Base-by-base conservation (phyloP, 2,329 filamentous ascomycete genomes). In the Aspergillus glaucus region DNA sequence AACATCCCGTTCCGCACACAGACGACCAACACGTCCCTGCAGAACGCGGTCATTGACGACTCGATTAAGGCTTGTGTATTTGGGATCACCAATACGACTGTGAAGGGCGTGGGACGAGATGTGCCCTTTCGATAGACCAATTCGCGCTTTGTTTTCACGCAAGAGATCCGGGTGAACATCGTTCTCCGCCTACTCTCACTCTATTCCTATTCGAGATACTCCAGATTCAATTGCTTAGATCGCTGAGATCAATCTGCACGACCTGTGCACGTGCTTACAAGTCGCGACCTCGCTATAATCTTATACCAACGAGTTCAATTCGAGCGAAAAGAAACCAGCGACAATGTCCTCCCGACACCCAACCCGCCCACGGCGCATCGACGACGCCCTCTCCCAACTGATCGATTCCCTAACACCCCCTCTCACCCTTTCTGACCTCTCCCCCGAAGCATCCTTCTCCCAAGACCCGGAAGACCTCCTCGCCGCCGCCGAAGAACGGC, bases 301-400 rank as follows among this genome's bases (percentile, higher is more conserved):
- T 7, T 37, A 37, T 37, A 37, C 4, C 6, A 19, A 19, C 37
- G 37, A 21, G 10, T 3, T 19, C 37, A 40, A 22, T 6, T 10
- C 10, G 48, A 48, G 49, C 43, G 44, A 28, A 47, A 50, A 47
- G 46, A 52, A 46, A 49, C 52, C 30, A 44, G 50, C 46, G 50
- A 51, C 36, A 46, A 65, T 64, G 59, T 62, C 68, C 30, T 55
- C 61, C 46, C 62, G 64, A 45, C 63, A 64, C 28, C 52, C 63
- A 45, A 53, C 62, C 47, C 69, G 69, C 50, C 63, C 65, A 44
- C 69, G 69, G 51, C 70, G 70, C 52, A 65, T 72, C 51, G 70
- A 73, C 45, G 70, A 73, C 52, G 70, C 70, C 34, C 62, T 73
- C 50, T 68, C 66, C 48, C 70, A 72, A 55, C 63, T 73, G 21